Conservation (phyloP, 257 asterid species). For the Capsicum baccatum region DNA sequence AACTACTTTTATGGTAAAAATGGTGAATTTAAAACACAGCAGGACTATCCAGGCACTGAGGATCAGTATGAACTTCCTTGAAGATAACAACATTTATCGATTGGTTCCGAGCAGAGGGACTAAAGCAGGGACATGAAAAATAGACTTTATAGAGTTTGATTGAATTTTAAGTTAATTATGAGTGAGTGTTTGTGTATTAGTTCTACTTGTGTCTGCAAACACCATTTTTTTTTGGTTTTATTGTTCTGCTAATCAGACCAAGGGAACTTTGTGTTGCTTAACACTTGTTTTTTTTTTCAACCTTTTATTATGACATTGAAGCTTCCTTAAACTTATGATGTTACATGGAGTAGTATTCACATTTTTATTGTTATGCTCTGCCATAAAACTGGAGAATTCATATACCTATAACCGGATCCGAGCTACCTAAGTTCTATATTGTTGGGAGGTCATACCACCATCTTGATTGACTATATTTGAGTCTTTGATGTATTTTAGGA, state of each 20-base stretch:
- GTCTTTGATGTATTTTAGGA: no score
- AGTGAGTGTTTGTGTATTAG: slow-evolving; percentile 38
- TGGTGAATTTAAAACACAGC: slow-evolving; percentile 52
- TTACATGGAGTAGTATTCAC: no score
- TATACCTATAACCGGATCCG: no score
- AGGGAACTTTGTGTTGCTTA: slow-evolving; percentile 26
- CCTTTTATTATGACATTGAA: background rate
- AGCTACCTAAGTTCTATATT: no score
- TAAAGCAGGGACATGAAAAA: background rate
- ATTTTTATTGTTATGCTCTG: no score
- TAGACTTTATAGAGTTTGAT: slow-evolving; percentile 10
- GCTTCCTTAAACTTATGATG: background rate
- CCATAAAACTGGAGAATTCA: no score
- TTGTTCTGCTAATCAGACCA: slow-evolving; percentile 20
- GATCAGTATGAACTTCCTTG: slow-evolving; percentile 52
- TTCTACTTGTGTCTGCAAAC: slow-evolving; percentile 26
- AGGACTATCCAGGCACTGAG: slow-evolving; percentile 47
- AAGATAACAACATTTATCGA: slow-evolving; percentile 3
- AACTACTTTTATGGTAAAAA: background rate
- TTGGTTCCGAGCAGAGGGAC: background rate
- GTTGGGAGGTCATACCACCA: no score
- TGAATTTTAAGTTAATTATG: slow-evolving; percentile 19
- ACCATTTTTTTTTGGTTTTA: background rate
- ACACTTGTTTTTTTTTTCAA: background rate
- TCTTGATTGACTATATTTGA: no score